Percentiles rank a stretch among this genome's conserved stretches.
These are phyloP conservation scores for Allium fistulosum DNA, from an alignment of 106 monocot species.

Conservation along the genomic window DNA sequence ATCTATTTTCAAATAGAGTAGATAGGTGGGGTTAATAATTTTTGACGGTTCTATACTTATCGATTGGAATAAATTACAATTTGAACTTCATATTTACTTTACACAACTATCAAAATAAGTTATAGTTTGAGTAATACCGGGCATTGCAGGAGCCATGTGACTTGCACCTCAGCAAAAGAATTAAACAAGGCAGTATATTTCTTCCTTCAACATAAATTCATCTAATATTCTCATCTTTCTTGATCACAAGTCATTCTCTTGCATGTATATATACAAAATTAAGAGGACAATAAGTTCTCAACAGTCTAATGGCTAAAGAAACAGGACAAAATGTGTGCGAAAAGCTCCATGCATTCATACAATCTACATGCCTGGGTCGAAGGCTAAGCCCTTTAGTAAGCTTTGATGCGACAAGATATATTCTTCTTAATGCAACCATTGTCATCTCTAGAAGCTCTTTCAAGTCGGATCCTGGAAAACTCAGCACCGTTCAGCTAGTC, in stretches of 20 bases:
- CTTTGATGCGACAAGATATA: not conserved
- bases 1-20: no score
- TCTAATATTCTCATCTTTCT: slow-evolving; percentile 11
- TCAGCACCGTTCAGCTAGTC: slow-evolving; percentile 26
- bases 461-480: slow-evolving; percentile 23
- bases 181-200: not conserved
- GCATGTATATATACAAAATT: not conserved
- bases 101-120: no score
- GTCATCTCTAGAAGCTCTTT: slow-evolving; percentile 17
- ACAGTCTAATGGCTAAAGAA: not conserved
- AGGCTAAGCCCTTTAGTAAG: slow-evolving; percentile 1
- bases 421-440: slow-evolving; percentile 26
- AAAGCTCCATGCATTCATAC: slow-evolving; percentile 13
- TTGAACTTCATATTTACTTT: no score
- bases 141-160: no score
- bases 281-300: not conserved
- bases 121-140: no score
- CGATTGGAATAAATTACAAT: no score
- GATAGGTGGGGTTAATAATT: no score
- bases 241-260: slow-evolving; percentile 14
- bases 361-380: slow-evolving; percentile 1
- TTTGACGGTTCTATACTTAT: no score
- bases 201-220: not conserved
- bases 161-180: no score
- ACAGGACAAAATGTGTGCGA: slow-evolving; percentile 12